Evolutionary conservation across 2,329 filamentous ascomycete genomes (phyloP).

Genomic region (Penicillium sp.): DNA sequence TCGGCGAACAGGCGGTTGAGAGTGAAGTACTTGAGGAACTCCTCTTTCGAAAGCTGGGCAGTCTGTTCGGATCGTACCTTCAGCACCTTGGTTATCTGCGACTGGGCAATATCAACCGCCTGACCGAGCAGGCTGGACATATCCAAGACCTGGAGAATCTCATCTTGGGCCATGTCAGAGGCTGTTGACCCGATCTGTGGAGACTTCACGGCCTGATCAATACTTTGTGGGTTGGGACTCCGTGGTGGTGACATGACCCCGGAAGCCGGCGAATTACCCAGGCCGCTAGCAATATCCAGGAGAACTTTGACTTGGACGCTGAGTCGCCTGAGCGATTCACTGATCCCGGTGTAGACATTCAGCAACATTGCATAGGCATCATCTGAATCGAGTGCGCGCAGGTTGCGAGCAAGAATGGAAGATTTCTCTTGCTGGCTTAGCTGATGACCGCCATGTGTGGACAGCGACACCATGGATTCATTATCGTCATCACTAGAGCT

Average conservation of each 20-base stretch:
- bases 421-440: slow-evolving; percentile 84
- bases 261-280: slow-evolving; percentile 41
- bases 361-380: slow-evolving; percentile 80
- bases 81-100: slow-evolving; percentile 60
- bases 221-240: slow-evolving; percentile 45
- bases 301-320: slow-evolving; percentile 90
- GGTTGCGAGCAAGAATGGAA: slow-evolving; percentile 77
- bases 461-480: slow-evolving; percentile 80
- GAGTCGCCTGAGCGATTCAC: slow-evolving; percentile 78
- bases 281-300: slow-evolving; percentile 79
- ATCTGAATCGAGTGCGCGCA: slow-evolving; percentile 75
- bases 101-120: slow-evolving; percentile 64
- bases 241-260: slow-evolving; percentile 47
- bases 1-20: slow-evolving; percentile 63
- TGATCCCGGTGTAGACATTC: slow-evolving; percentile 79
- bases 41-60: slow-evolving; percentile 51
- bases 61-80: slow-evolving; percentile 62
- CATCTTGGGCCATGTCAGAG: slow-evolving; percentile 49
- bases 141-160: slow-evolving; percentile 60
- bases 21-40: slow-evolving; percentile 60
- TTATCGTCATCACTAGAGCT: slow-evolving; percentile 93
- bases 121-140: slow-evolving; percentile 63
- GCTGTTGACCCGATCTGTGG: slow-evolving; percentile 25
- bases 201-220: slow-evolving; percentile 41
- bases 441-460: slow-evolving; percentile 67